A percentile compares a stretch with the other conserved stretches of the same genome.
phyloP scores from a whole-genome alignment of 176 grass and related monocot species.

The Pontederia crassipes region DNA sequence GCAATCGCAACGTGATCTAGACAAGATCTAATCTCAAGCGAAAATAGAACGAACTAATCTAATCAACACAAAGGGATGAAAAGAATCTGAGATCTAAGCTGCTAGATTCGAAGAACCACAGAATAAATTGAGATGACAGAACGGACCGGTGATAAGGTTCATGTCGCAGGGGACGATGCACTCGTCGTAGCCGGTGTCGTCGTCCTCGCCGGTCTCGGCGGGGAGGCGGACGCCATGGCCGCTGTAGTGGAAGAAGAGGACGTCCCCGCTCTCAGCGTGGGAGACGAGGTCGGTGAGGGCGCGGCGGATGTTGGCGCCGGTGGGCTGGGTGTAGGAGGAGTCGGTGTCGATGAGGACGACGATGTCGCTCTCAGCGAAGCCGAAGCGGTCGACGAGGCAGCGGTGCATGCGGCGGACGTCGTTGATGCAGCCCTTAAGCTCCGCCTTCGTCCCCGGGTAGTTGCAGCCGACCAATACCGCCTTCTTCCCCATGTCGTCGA shows the following conservation, averaged over 20 bases:
- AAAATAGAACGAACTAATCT: neutral
- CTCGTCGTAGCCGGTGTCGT: conserved; percentile 87
- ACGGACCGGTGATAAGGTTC: conserved; percentile 71
- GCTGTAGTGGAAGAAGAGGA: conserved; percentile 92
- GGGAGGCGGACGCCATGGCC: conserved; percentile 64
- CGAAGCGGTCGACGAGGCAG: conserved; percentile 50
- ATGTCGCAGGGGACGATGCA: conserved; percentile 85
- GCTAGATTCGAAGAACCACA: neutral
- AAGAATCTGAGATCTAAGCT: neutral
- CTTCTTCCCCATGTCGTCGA: conserved; percentile 36
- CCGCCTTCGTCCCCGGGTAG: conserved; percentile 63
- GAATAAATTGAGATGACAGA: neutral
- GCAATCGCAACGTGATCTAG: too few species aligned
- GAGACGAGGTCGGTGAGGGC: conserved; percentile 40
- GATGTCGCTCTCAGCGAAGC: conserved; percentile 39
- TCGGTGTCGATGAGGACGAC: conserved; percentile 56
- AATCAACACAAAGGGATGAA: neutral
- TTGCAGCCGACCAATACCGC: conserved; percentile 66
- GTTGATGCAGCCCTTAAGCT: conserved; percentile 77
- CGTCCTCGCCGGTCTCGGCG: conserved; percentile 77
- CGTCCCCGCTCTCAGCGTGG: conserved; percentile 43
- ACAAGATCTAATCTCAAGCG: too few species aligned
- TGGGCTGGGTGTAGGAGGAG: conserved; percentile 31
- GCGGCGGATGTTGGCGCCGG: conserved; percentile 33
- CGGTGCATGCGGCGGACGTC: conserved; percentile 64